Conservation (phyloP, 345 rosid genomes). For the Boechera stricta region DNA sequence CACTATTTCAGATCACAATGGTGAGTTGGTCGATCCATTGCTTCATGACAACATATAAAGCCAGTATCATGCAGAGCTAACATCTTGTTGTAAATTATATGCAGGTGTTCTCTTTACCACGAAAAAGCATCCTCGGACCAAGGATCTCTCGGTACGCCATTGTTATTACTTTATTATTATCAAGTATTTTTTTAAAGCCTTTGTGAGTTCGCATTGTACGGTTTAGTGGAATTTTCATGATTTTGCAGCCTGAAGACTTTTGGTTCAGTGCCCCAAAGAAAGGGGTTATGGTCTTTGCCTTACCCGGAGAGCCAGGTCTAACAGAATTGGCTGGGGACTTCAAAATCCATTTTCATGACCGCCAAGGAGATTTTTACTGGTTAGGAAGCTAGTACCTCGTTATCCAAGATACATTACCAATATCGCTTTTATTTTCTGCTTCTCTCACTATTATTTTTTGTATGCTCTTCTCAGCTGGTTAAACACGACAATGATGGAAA, state of each 20-base stretch:
- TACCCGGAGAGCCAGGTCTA: constrained; percentile 91
- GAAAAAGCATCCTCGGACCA: constrained; percentile 78
- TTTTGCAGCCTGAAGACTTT: constrained; percentile 76
- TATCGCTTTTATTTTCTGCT: neutral
- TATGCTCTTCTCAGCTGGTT: constrained; percentile 62
- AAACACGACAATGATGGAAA: constrained; percentile 86
- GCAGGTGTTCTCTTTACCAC: constrained; percentile 84
- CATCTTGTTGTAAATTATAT: constrained; percentile 3
- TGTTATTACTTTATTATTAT: constrained; percentile 12
- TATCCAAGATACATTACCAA: constrained; percentile 5
- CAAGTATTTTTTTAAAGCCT: neutral
- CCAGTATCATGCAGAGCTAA: constrained; percentile 21
- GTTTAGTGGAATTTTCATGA: constrained; percentile 16
- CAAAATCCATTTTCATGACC: constrained; percentile 86
- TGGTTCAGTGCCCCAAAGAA: constrained; percentile 93
- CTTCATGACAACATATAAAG: constrained; percentile 25
- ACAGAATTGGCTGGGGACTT: constrained; percentile 81
- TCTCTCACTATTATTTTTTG: constrained; percentile 29
- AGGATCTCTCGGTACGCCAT: constrained; percentile 67
- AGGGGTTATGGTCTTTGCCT: constrained; percentile 87
- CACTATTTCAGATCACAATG: constrained; percentile 77
- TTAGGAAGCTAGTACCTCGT: constrained; percentile 43
- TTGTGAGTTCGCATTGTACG: constrained; percentile 13
- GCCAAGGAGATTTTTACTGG: constrained; percentile 97
- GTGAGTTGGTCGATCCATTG: constrained; percentile 45